Evolutionary conservation across 2,329 filamentous ascomycete species (phyloP).

Genomic region (Penicillium sp.): DNA sequence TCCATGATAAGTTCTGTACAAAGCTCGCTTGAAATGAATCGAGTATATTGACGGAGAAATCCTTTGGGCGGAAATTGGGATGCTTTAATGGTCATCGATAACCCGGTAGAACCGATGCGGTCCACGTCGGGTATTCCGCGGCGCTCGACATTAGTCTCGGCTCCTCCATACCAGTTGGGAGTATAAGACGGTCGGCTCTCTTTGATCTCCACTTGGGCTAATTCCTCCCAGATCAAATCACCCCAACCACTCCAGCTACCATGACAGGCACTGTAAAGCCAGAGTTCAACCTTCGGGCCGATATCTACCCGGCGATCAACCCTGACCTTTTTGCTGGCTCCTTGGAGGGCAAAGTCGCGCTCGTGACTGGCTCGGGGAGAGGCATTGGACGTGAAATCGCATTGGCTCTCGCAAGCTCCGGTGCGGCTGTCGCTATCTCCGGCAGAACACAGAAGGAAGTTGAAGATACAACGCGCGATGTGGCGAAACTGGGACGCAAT

Average conservation of each 20-base stretch:
- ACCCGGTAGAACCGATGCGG: slow-evolving; percentile 1
- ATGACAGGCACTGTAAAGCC: background rate
- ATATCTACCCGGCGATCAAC: background rate
- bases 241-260: background rate
- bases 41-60: background rate
- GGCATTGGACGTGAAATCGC: background rate
- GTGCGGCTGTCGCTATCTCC: background rate
- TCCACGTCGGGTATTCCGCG: slow-evolving; percentile 1
- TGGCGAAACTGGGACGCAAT: background rate
- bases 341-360: background rate
- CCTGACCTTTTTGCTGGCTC: background rate
- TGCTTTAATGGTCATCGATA: background rate
- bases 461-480: background rate
- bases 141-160: background rate
- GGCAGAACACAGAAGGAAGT: background rate
- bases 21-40: background rate
- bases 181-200: background rate
- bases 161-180: background rate
- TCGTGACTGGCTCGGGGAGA: background rate
- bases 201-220: background rate
- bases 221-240: background rate
- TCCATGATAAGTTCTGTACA: background rate
- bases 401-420: background rate
- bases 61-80: background rate
- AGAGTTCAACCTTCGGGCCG: background rate